phyloP scores from a whole-genome alignment of 345 rosid genomes.

The Crucihimalaya himalaica region DNA sequence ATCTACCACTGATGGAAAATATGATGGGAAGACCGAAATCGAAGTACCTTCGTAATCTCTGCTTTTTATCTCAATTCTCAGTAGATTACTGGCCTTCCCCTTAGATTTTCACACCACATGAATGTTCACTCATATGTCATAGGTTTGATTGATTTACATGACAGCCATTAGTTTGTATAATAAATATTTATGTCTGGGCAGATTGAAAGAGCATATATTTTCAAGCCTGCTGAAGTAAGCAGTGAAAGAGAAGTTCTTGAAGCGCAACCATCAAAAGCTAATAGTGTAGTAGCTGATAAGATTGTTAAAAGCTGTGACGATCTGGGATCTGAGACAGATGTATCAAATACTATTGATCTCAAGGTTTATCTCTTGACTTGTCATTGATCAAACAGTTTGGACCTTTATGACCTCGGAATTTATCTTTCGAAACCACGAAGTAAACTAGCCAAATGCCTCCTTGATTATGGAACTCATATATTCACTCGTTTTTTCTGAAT shows the following conservation, averaged over 20 bases:
- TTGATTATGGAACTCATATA: constrained; percentile 14
- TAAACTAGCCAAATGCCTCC: constrained; percentile 17
- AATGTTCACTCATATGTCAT: constrained; percentile 9
- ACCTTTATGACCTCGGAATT: background rate
- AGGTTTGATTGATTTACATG: constrained; percentile 6
- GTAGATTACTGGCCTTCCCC: background rate
- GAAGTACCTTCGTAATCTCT: constrained; percentile 47
- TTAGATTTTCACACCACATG: constrained; percentile 6
- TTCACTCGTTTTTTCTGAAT: constrained; percentile 29
- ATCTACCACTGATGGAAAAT: constrained; percentile 89
- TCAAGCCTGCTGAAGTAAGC: constrained; percentile 48
- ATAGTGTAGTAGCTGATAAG: constrained; percentile 37
- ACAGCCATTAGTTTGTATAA: constrained; percentile 27
- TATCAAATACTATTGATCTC: constrained; percentile 37
- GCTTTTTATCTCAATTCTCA: constrained; percentile 21
- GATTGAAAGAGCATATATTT: constrained; percentile 69
- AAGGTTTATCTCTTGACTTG: constrained; percentile 35
- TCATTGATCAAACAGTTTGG: constrained; percentile 18
- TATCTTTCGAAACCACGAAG: constrained; percentile 9
- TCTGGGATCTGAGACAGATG: constrained; percentile 26
- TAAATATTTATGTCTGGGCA: constrained; percentile 36
- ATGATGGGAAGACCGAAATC: constrained; percentile 76
- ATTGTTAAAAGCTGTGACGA: constrained; percentile 40
- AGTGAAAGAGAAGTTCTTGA: constrained; percentile 44
- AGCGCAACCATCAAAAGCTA: constrained; percentile 35